Conservation (phyloP, 202 grass and related monocot genomes). For the Digitaria exilis region DNA sequence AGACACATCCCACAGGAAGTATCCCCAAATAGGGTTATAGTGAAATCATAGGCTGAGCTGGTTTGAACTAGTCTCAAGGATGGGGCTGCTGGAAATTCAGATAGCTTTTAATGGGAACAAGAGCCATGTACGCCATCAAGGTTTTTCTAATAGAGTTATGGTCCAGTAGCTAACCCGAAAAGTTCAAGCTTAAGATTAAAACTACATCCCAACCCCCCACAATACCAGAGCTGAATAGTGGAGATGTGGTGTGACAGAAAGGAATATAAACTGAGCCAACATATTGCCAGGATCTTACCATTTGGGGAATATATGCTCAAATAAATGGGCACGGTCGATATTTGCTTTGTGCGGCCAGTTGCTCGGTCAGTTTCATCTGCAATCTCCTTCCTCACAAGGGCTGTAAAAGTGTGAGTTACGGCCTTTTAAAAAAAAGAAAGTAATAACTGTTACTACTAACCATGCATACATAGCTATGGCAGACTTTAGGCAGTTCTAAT, state of each 20-base stretch:
- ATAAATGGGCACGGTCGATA: conserved; percentile 72
- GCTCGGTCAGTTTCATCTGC: conserved; percentile 76
- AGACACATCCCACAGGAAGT: neutral
- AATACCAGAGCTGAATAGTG: neutral
- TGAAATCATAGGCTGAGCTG: neutral
- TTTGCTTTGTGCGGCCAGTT: conserved; percentile 61
- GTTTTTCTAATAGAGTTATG: too few relatives aligned
- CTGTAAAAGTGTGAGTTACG: conserved; percentile 32
- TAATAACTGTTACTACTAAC: neutral
- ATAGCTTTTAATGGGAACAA: neutral
- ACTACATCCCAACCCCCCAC: too few relatives aligned
- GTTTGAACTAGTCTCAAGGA: neutral
- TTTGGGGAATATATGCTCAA: conserved; percentile 72
- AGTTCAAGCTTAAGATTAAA: neutral
- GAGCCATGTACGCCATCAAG: too few relatives aligned
- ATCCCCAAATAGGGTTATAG: neutral
- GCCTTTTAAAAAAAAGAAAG: too few relatives aligned
- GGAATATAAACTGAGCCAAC: neutral
- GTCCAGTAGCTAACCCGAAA: too few relatives aligned
- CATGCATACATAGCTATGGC: neutral
- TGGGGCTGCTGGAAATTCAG: neutral
- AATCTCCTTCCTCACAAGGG: conserved; percentile 72
- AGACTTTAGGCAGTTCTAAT: neutral
- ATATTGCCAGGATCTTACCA: conserved; percentile 45
- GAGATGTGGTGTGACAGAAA: neutral